Base-by-base conservation (phyloP, 345 rosid genomes). In the Brassica incana region DNA sequence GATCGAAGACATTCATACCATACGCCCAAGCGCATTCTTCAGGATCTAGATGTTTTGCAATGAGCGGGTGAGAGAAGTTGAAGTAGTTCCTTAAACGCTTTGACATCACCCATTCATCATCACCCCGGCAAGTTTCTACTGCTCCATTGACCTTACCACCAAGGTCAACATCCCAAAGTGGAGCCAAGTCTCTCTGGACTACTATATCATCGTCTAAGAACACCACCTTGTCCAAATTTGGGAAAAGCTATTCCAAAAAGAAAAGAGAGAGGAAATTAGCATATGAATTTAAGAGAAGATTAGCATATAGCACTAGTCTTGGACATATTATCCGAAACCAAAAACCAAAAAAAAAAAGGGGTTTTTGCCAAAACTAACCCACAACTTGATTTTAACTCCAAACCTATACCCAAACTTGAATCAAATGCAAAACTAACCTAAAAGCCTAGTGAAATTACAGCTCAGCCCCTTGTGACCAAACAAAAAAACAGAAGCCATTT, bases 21-120 rank as follows among this genome's bases (percentile, higher is more conserved):
- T 96, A 95, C 52, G 99, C 99, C 99, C 99, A 95, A 8, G 99
- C 99, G 80, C 99, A 95, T 86, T 93, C 99, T 61, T 90, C 83
- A 1, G 97, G 95, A 67, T 96, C 85, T 87, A 96, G 84, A 86
- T 90, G 84, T 79, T 93, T 87, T 36, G 88, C 84, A 5, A 96
- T 67, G 80, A 88, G 95, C 66, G 99, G 97, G 86, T 96, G 98
- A 8, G 99, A 89, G 85, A 96, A 96, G 81, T 96, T 96, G 90
- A 96, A 96, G 89, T 96, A 96, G 88, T 93, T 93, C 83, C 83
- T 89, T 85, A 96, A 87, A 76, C 81, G 97, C 85, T 96, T 96
- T 67, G 97, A 91, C 99, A 96, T 96, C 69, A 96, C 99, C 98
- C 97, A 93, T 73, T 89, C 90, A 78, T 93, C 99, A 67, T 92